Evolutionary conservation across 257 asterid genomes (phyloP).

Genomic region (Scutellaria baicalensis): DNA sequence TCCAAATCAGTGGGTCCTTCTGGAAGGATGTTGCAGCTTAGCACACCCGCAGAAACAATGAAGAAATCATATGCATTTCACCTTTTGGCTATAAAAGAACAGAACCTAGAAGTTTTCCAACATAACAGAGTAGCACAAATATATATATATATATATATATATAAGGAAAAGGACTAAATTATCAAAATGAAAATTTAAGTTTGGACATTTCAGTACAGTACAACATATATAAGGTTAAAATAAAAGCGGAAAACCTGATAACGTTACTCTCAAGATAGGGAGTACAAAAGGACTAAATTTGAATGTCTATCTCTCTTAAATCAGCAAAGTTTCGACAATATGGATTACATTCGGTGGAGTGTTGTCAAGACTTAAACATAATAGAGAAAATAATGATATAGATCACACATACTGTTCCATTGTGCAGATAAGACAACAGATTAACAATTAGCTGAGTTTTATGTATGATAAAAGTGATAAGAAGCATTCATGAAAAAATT

Average conservation of each 20-base stretch:
- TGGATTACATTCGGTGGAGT: neutral
- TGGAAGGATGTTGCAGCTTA: neutral
- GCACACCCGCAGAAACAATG: neutral
- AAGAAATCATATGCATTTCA: neutral
- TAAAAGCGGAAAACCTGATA: neutral
- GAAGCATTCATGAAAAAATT: neutral
- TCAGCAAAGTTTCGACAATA: neutral
- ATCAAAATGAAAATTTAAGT: neutral
- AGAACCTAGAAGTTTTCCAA: neutral
- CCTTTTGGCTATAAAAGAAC: neutral
- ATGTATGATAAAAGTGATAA: neutral
- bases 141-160: too few relatives aligned
- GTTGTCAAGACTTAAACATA: neutral
- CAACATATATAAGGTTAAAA: neutral
- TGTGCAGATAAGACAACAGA: neutral
- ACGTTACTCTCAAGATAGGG: neutral
- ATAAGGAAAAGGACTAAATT: too few relatives aligned
- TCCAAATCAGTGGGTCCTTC: neutral
- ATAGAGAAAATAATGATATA: neutral
- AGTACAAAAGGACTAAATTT: neutral
- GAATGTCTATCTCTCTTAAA: neutral
- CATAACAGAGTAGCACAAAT: neutral
- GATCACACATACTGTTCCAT: neutral
- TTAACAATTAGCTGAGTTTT: neutral
- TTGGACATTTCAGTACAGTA: neutral